These are phyloP conservation scores for Boletus smithii DNA, from an alignment of 1,284 basidiomycete genomes.

Conservation along the genomic window DNA sequence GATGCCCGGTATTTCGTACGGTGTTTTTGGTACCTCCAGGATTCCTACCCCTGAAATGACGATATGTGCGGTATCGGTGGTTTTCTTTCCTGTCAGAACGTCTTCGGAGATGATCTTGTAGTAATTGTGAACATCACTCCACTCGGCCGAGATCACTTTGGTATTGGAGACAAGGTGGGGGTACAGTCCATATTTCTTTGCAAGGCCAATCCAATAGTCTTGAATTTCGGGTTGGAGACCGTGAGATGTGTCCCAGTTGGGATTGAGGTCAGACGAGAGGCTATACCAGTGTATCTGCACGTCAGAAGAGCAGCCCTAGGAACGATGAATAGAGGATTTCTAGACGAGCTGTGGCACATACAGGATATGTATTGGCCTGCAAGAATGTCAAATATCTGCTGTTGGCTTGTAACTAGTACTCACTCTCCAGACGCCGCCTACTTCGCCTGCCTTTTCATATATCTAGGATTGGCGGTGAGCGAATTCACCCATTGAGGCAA, in stretches of 20 bases:
- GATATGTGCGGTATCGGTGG: slow-evolving; percentile 16
- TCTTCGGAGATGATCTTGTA: slow-evolving; percentile 19
- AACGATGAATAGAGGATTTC: slow-evolving; percentile 1
- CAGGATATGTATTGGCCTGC: slow-evolving; percentile 31
- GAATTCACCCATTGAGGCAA: background rate
- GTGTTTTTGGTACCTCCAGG: slow-evolving; percentile 19
- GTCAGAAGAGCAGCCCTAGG: slow-evolving; percentile 29
- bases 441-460: slow-evolving; percentile 25
- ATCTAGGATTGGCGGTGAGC: slow-evolving; percentile 17
- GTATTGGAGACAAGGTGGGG: slow-evolving; percentile 25
- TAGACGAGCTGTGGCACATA: slow-evolving; percentile 3
- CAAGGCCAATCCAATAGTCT: slow-evolving; percentile 30
- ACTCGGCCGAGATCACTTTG: slow-evolving; percentile 27
- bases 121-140: slow-evolving; percentile 17
- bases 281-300: slow-evolving; percentile 35
- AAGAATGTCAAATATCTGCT: slow-evolving; percentile 4
- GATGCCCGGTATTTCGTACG: slow-evolving; percentile 39
- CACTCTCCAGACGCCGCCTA: slow-evolving; percentile 30
- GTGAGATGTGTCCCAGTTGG: slow-evolving; percentile 31
- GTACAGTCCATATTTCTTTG: slow-evolving; percentile 22
- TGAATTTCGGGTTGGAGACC: slow-evolving; percentile 32
- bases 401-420: slow-evolving; percentile 2
- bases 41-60: slow-evolving; percentile 22
- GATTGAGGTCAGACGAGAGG: slow-evolving; percentile 33
- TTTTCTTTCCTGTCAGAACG: slow-evolving; percentile 15